Conservation (phyloP, 164 flowering plant species). For the Buxus sempervirens region DNA sequence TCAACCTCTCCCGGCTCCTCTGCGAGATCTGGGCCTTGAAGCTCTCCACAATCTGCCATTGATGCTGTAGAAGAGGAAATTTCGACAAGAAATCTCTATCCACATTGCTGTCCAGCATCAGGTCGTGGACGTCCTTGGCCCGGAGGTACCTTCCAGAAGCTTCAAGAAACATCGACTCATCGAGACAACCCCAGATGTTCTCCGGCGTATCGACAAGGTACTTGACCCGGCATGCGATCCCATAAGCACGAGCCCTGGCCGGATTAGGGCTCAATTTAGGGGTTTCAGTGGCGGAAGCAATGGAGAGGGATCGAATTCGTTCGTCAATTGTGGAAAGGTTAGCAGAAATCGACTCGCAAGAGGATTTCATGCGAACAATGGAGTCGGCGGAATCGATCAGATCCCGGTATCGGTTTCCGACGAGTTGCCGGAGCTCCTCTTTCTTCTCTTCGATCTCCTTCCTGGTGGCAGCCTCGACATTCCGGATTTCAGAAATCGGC, state of each 20-base stretch:
- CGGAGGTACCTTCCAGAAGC: constrained; percentile 68
- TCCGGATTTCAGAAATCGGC: constrained; percentile 79
- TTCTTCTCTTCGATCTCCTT: constrained; percentile 70
- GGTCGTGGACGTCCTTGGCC: constrained; percentile 62
- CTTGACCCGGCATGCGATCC: constrained; percentile 77
- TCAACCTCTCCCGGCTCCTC: constrained; percentile 70
- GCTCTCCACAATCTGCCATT: constrained; percentile 94
- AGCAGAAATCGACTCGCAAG: constrained; percentile 56
- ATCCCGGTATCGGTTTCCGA: constrained; percentile 85
- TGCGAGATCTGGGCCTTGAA: constrained; percentile 86
- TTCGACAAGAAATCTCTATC: constrained; percentile 39
- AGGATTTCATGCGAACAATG: constrained; percentile 74
- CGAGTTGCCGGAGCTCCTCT: constrained; percentile 89
- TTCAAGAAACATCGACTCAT: constrained; percentile 87
- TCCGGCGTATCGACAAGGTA: constrained; percentile 94
- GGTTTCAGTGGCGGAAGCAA: constrained; percentile 21
- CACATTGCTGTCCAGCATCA: constrained; percentile 20
- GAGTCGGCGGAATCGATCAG: constrained; percentile 95
- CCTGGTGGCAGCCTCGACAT: constrained; percentile 53
- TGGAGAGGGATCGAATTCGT: constrained; percentile 52
- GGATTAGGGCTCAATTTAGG: constrained; percentile 32
- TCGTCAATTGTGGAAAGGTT: constrained; percentile 60
- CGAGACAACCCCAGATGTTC: constrained; percentile 96
- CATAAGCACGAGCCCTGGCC: constrained; percentile 38
- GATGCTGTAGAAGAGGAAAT: constrained; percentile 77